Conservation (phyloP, 1,139 yeast genomes). For the Barnettozyma hawaiiensis region DNA sequence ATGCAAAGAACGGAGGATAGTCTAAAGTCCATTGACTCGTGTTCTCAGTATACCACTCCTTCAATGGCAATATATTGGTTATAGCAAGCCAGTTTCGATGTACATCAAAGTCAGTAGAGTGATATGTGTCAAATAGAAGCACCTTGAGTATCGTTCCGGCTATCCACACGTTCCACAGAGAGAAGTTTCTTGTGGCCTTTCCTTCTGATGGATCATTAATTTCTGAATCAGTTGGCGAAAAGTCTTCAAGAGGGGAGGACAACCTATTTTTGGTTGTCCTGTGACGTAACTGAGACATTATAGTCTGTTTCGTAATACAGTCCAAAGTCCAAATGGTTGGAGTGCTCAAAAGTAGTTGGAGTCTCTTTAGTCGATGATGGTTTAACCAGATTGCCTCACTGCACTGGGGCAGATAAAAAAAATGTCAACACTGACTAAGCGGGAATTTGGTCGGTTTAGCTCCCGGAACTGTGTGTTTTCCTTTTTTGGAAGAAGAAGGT, state of each 20-base stretch:
- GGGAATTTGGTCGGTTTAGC: too few relatives aligned
- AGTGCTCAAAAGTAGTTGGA: too few relatives aligned
- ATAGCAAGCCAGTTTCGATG: constrained; percentile 97
- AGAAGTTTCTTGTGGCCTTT: constrained; percentile 30
- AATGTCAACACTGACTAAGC: neutral
- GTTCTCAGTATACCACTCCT: constrained; percentile 75
- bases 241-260: neutral
- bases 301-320: neutral
- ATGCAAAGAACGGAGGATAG: constrained; percentile 97
- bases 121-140: constrained; percentile 45
- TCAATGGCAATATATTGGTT: constrained; percentile 70
- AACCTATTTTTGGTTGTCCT: constrained; percentile 2
- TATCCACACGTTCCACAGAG: constrained; percentile 62
- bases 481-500: too few relatives aligned
- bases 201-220: neutral
- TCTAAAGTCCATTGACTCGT: constrained; percentile 95
- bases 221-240: neutral
- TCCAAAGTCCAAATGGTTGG: neutral
- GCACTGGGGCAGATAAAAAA: too few relatives aligned
- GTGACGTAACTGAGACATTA: neutral
- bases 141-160: constrained; percentile 53
- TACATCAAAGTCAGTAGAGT: constrained; percentile 94
- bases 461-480: too few relatives aligned
- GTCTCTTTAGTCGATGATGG: too few relatives aligned
- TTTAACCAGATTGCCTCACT: too few relatives aligned